These are phyloP conservation scores for Phanerochaete sordida DNA, from an alignment of 768 basidiomycete genomes.

Conservation along the genomic window DNA sequence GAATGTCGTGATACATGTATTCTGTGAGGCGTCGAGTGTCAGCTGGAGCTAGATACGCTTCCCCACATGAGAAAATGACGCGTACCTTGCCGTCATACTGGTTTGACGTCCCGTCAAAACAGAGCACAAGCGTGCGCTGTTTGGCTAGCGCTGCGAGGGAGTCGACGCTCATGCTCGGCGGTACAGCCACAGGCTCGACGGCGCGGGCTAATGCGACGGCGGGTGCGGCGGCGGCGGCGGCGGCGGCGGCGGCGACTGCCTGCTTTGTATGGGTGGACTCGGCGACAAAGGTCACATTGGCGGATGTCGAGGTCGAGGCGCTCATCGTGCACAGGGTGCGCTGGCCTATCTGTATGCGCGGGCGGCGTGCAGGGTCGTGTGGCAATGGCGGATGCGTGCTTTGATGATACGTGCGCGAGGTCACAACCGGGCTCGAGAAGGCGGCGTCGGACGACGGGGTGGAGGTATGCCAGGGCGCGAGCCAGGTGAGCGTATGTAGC, in stretches of 20 bases:
- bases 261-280: background rate
- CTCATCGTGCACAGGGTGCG: background rate
- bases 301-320: background rate
- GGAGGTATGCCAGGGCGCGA: no score
- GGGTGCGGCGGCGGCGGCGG: background rate
- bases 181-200: background rate
- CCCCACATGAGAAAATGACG: background rate
- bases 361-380: no score
- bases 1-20: slow-evolving; percentile 70
- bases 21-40: slow-evolving; percentile 27
- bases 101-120: slow-evolving; percentile 66
- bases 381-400: no score
- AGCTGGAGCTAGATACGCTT: background rate
- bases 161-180: slow-evolving; percentile 1
- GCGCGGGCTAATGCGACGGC: no score
- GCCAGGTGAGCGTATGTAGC: no score
- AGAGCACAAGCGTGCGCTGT: slow-evolving; percentile 52
- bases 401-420: no score
- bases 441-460: no score
- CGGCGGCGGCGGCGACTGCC: background rate
- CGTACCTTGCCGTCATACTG: slow-evolving; percentile 48
- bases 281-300: background rate
- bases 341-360: no score
- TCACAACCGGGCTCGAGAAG: no score
- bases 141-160: background rate